phyloP scores from a whole-genome alignment of 495 filamentous ascomycete species.

The Baudoinia panamericana region DNA sequence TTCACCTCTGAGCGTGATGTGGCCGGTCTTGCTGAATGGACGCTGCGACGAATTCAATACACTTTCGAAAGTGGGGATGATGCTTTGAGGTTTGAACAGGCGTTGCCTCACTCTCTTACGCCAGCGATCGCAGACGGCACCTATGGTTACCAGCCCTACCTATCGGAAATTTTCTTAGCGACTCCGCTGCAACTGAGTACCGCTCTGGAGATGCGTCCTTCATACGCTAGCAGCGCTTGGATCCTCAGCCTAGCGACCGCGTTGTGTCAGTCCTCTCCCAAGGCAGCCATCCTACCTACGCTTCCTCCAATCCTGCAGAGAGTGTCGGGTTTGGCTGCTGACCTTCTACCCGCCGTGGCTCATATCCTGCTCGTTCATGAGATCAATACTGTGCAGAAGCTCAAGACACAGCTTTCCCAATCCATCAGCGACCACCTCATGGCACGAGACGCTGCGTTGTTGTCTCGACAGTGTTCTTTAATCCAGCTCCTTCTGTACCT shows the following conservation, averaged over 20 bases:
- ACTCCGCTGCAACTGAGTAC: background rate
- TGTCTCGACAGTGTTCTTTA: conserved; percentile 37
- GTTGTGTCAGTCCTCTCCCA: conserved; percentile 35
- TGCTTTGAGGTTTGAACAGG: conserved; percentile 18
- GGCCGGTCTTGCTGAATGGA: conserved; percentile 64
- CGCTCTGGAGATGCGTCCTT: background rate
- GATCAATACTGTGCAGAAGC: background rate
- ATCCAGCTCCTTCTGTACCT: conserved; percentile 79
- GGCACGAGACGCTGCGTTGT: background rate
- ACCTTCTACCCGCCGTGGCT: conserved; percentile 56
- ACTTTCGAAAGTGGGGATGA: conserved; percentile 29
- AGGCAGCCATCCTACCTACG: conserved; percentile 53
- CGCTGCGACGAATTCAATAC: conserved; percentile 56
- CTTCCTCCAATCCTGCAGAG: conserved; percentile 47
- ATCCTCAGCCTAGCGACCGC: background rate
- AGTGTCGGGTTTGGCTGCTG: conserved; percentile 53
- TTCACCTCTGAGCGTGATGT: conserved; percentile 1
- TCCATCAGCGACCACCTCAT: background rate
- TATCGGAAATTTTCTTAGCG: too few relatives aligned
- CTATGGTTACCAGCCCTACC: conserved; percentile 10
- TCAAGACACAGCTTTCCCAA: conserved; percentile 8
- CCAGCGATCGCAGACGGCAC: conserved; percentile 6
- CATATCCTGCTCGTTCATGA: conserved; percentile 13
- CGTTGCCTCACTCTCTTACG: conserved; percentile 11
- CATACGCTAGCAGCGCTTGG: conserved; percentile 3